Percentiles rank a stretch among this genome's conserved stretches.
These are phyloP conservation scores for Cystofilobasidium macerans DNA, from an alignment of 768 basidiomycete species.

Conservation along the genomic window DNA sequence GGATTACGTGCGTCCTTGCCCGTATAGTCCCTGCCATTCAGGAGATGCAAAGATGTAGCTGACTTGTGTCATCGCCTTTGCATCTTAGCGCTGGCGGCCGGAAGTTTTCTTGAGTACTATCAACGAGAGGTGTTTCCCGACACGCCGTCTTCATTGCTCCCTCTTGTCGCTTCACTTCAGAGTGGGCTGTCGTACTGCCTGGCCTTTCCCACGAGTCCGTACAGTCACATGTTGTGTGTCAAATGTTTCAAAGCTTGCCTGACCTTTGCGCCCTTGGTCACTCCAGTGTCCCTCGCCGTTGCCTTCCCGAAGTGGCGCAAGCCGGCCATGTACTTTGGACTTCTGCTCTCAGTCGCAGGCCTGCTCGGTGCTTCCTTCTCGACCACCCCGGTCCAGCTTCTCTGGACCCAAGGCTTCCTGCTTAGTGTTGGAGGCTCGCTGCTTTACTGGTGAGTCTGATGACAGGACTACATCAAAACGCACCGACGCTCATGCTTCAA, in stretches of 20 bases:
- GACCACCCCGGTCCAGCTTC: not conserved
- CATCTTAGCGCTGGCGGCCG: constrained; percentile 6
- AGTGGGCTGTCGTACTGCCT: too few species aligned
- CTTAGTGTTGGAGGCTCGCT: not conserved
- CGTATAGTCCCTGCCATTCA: too few species aligned
- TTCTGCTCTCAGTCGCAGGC: not conserved
- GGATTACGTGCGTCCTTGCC: too few species aligned
- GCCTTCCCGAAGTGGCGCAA: not conserved
- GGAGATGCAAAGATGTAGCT: too few species aligned
- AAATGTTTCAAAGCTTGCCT: not conserved
- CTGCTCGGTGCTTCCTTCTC: constrained; percentile 4
- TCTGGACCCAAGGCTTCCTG: not conserved
- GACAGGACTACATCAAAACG: too few species aligned
- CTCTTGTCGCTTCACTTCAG: not conserved
- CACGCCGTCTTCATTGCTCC: not conserved
- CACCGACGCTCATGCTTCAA: too few species aligned
- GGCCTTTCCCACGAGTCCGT: too few species aligned
- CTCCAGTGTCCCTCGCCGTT: not conserved
- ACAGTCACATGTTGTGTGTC: not conserved
- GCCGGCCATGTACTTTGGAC: not conserved
- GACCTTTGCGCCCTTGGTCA: too few species aligned
- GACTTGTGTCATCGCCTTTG: too few species aligned
- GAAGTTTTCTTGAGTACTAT: constrained; percentile 9
- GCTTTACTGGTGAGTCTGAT: not conserved
- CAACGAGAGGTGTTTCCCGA: not conserved